Conservation (phyloP, 352 stramenopile genomes). For the Phytophthora lateralis region DNA sequence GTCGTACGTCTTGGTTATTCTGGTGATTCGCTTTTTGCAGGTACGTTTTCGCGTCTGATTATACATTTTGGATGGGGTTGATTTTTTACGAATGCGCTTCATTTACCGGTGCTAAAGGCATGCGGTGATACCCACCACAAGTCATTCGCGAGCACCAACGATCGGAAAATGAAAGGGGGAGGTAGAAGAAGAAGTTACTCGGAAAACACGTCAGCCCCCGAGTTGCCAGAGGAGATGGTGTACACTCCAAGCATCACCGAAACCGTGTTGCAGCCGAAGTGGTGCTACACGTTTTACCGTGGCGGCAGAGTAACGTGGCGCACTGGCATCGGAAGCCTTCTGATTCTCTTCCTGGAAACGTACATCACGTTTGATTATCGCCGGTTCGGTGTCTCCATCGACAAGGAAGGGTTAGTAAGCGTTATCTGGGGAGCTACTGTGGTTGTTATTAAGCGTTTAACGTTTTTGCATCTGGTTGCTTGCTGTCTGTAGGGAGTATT, state of each 20-base stretch:
- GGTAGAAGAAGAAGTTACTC: slow-evolving; percentile 41
- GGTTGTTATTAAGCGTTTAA: slow-evolving; percentile 3
- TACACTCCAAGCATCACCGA: slow-evolving; percentile 14
- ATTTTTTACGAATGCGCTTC: neutral
- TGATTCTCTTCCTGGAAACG: slow-evolving; percentile 84
- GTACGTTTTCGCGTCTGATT: slow-evolving; percentile 28
- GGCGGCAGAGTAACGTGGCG: slow-evolving; percentile 65
- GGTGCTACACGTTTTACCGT: slow-evolving; percentile 74
- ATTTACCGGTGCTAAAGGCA: slow-evolving; percentile 40
- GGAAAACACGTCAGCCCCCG: slow-evolving; percentile 23
- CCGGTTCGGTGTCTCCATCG: slow-evolving; percentile 78
- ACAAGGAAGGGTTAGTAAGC: slow-evolving; percentile 61
- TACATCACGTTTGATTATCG: slow-evolving; percentile 87
- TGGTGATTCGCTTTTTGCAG: slow-evolving; percentile 95
- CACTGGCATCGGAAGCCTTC: slow-evolving; percentile 70
- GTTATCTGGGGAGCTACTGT: neutral
- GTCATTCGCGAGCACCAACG: slow-evolving; percentile 38
- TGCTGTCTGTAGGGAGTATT: slow-evolving; percentile 60
- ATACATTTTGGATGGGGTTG: neutral
- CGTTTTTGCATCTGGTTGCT: neutral
- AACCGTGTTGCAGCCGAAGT: slow-evolving; percentile 35
- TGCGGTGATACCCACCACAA: slow-evolving; percentile 73
- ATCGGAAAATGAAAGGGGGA: slow-evolving; percentile 21
- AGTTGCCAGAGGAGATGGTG: slow-evolving; percentile 32
- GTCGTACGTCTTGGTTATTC: slow-evolving; percentile 95